Conservation (phyloP, 2,329 filamentous ascomycete species). For the Aspergillus sp. region DNA sequence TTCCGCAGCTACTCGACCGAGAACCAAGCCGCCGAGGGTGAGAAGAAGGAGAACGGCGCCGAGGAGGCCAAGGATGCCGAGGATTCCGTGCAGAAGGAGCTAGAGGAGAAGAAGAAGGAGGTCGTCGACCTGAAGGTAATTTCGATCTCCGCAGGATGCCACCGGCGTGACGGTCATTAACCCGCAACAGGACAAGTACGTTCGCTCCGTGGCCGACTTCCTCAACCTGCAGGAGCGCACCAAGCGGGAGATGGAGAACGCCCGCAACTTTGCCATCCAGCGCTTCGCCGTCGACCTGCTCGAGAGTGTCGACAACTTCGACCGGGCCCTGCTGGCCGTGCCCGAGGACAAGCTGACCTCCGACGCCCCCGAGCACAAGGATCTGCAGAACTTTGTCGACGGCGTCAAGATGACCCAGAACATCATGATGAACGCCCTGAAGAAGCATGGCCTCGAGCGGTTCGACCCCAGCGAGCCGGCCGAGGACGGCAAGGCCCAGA, state of each 20-base stretch:
- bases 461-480: constrained; percentile 65
- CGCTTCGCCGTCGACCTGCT: constrained; percentile 91
- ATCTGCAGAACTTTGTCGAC: constrained; percentile 77
- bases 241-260: constrained; percentile 80
- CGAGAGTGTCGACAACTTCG: constrained; percentile 94
- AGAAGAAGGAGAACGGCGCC: constrained; percentile 45
- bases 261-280: constrained; percentile 91
- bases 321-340: constrained; percentile 82
- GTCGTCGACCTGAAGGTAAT: constrained; percentile 80
- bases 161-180: neutral
- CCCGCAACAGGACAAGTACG: constrained; percentile 77
- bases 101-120: constrained; percentile 72
- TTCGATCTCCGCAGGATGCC: neutral
- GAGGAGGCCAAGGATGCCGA: constrained; percentile 39
- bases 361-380: constrained; percentile 61
- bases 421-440: constrained; percentile 81
- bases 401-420: constrained; percentile 93
- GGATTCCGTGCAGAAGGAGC: constrained; percentile 60
- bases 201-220: constrained; percentile 93
- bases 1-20: constrained; percentile 47
- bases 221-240: constrained; percentile 96
- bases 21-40: constrained; percentile 35
- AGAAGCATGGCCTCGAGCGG: constrained; percentile 91
- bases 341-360: constrained; percentile 67
- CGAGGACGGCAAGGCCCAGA: constrained; percentile 61